Percentiles rank a stretch among this genome's conserved stretches.
Evolutionary conservation across 345 rosid genomes (phyloP).

Genomic region (Ricinus communis): DNA sequence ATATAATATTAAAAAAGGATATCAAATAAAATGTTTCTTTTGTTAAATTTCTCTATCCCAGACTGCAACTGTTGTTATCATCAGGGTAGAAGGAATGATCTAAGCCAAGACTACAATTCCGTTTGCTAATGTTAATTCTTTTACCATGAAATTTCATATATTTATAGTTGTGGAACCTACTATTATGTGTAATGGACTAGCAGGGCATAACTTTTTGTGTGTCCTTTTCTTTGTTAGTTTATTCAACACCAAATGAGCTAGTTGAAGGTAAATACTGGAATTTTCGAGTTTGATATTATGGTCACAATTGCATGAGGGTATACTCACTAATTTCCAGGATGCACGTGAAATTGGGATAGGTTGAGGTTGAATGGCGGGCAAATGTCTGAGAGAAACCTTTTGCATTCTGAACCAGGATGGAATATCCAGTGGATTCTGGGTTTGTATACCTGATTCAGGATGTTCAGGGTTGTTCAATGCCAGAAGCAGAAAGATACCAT

Average conservation of each 20-base stretch:
- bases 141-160: not conserved
- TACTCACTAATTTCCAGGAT: not conserved
- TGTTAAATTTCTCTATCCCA: not conserved
- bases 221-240: not conserved
- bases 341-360: not conserved
- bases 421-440: not conserved
- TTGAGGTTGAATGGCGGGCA: not conserved
- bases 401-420: not conserved
- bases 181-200: not conserved
- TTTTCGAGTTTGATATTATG: not conserved
- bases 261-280: not conserved
- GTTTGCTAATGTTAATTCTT: not conserved
- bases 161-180: not conserved
- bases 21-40: not conserved
- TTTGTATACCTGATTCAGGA: not conserved
- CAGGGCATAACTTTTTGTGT: not conserved
- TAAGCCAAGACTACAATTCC: not conserved
- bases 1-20: not conserved
- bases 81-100: not conserved
- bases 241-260: not conserved
- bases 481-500: not conserved
- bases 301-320: not conserved
- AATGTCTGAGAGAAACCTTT: not conserved
- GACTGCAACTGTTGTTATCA: not conserved
- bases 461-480: not conserved